These are phyloP conservation scores for Fusarium compactum DNA, from an alignment of 2,329 filamentous ascomycete species.

Conservation along the genomic window DNA sequence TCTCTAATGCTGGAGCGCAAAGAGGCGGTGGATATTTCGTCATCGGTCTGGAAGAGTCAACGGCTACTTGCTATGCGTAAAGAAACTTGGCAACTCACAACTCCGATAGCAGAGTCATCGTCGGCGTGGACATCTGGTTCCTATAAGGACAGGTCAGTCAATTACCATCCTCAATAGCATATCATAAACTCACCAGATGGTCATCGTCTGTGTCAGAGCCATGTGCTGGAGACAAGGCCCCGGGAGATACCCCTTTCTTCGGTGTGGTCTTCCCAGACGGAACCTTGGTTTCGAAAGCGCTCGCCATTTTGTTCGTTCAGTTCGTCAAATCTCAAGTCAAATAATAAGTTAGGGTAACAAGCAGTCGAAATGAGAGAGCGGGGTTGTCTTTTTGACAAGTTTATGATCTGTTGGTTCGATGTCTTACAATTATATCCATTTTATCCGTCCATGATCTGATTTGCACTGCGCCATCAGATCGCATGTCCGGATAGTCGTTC, in stretches of 20 bases:
- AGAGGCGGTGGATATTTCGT: slow-evolving; percentile 31
- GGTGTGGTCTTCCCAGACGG: accelerated
- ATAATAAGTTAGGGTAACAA: too few relatives aligned
- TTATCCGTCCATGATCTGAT: not conserved
- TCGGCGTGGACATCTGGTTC: not conserved
- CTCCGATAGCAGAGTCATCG: slow-evolving; percentile 14
- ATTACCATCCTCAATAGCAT: too few relatives aligned
- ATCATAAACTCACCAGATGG: accelerated
- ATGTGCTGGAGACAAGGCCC: accelerated
- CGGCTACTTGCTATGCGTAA: accelerated
- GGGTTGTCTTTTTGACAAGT: not conserved
- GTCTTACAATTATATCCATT: not conserved
- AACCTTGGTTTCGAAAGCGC: accelerated
- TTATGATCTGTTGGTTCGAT: not conserved
- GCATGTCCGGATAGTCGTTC: not conserved
- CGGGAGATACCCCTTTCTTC: accelerated
- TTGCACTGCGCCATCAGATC: not conserved
- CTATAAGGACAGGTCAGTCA: not conserved
- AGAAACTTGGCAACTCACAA: not conserved
- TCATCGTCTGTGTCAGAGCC: accelerated
- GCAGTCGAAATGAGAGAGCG: too few relatives aligned
- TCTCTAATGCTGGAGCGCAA: slow-evolving; percentile 31
- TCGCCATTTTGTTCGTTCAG: not conserved
- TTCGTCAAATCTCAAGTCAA: not conserved
- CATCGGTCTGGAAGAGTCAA: slow-evolving; percentile 1